A percentile compares a stretch with the other conserved stretches of the same genome.
phyloP scores from a whole-genome alignment of 164 flowering plant genomes.

The Platanus orientalis region DNA sequence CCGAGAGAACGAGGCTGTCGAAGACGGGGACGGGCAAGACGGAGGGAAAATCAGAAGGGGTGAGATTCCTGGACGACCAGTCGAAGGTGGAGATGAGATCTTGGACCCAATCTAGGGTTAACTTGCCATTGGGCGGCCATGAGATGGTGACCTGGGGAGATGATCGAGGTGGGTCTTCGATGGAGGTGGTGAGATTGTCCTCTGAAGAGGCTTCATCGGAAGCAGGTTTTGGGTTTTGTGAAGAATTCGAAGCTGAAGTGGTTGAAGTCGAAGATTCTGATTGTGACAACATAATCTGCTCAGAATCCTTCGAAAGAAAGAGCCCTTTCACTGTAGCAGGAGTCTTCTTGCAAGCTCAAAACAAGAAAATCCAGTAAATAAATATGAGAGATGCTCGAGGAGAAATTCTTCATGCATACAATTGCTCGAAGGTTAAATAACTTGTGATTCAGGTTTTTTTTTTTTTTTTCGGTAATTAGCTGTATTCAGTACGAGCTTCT shows the following conservation, averaged over 20 bases:
- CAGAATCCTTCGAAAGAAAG: no score
- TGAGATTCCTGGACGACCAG: slow-evolving; percentile 60
- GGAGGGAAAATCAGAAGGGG: slow-evolving; percentile 58
- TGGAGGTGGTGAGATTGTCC: slow-evolving; percentile 1
- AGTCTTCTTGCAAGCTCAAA: no score
- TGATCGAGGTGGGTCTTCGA: slow-evolving; percentile 4
- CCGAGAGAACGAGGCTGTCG: slow-evolving; percentile 56
- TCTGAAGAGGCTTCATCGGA: slow-evolving; percentile 9
- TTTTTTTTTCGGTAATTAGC: no score
- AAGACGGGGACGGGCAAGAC: slow-evolving; percentile 68
- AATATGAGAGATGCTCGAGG: no score
- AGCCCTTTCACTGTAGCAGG: no score
- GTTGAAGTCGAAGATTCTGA: slow-evolving; percentile 16
- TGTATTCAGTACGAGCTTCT: no score
- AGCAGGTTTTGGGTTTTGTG: slow-evolving; percentile 1
- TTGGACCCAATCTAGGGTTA: slow-evolving; percentile 59
- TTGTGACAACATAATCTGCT: not conserved
- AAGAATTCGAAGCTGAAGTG: slow-evolving; percentile 8
- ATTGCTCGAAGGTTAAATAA: no score
- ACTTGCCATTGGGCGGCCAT: slow-evolving; percentile 56
- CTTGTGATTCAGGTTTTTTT: no score
- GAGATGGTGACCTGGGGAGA: slow-evolving; percentile 40
- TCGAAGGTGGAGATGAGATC: slow-evolving; percentile 55
- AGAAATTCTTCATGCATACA: no score
- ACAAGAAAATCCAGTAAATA: no score